phyloP scores from a whole-genome alignment of 257 asterid genomes.

The Paraleonurus japonicus region DNA sequence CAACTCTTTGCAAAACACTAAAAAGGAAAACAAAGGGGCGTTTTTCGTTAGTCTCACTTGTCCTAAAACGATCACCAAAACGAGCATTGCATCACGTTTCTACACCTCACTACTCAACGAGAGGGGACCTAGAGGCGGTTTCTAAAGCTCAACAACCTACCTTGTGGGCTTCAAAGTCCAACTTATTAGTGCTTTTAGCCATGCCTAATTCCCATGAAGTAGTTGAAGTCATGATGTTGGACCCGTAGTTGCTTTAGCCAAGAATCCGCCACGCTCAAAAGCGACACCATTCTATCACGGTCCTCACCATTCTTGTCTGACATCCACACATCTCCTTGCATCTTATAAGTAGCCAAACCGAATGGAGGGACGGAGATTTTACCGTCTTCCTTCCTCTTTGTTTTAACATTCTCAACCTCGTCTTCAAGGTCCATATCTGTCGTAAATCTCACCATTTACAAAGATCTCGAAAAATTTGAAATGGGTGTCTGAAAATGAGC shows the following conservation, averaged over 20 bases:
- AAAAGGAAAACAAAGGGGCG: background rate
- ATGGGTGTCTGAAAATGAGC: background rate
- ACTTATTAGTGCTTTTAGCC: constrained; percentile 30
- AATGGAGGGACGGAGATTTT: constrained; percentile 61
- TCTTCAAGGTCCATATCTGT: constrained; percentile 41
- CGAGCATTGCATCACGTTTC: constrained; percentile 16
- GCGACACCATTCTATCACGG: constrained; percentile 54
- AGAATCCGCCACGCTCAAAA: constrained; percentile 80
- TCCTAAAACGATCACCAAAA: constrained; percentile 24
- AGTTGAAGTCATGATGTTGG: constrained; percentile 93
- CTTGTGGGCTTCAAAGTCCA: constrained; percentile 23
- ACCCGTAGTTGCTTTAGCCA: constrained; percentile 93
- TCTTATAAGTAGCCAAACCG: constrained; percentile 67
- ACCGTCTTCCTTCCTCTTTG: constrained; percentile 34
- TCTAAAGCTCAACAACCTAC: constrained; percentile 21
- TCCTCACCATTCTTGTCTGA: constrained; percentile 39
- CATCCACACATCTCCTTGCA: constrained; percentile 79
- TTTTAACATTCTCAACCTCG: constrained; percentile 20
- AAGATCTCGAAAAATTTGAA: background rate
- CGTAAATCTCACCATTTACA: background rate
- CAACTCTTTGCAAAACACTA: constrained; percentile 26
- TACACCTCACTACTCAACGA: constrained; percentile 18
- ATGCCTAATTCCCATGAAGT: constrained; percentile 69
- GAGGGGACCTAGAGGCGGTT: constrained; percentile 4
- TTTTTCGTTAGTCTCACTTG: constrained; percentile 25